phyloP scores from a whole-genome alignment of 345 rosid genomes.

The Populus pruinosa region DNA sequence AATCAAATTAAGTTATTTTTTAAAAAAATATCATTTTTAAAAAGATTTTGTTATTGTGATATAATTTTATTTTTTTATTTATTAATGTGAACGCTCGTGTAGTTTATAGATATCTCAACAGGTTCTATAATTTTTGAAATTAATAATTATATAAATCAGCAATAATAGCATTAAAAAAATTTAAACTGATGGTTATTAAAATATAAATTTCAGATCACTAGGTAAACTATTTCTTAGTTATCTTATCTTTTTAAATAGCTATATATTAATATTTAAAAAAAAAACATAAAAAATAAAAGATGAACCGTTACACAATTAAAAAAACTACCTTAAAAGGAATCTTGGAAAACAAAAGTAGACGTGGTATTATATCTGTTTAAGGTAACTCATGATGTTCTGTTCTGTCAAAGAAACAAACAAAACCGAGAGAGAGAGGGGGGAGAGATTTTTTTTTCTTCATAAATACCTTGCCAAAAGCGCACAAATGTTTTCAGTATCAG shows the following conservation, averaged over 20 bases:
- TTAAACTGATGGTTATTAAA: too few species aligned
- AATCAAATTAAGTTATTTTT: too few species aligned
- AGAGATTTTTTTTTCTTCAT: neutral
- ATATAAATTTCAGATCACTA: too few species aligned
- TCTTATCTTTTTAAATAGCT: too few species aligned
- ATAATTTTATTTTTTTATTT: too few species aligned
- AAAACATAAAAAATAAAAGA: too few species aligned
- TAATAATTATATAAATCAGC: too few species aligned
- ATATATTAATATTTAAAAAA: too few species aligned
- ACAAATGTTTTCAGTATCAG: neutral
- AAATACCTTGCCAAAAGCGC: neutral
- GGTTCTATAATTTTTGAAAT: accelerated
- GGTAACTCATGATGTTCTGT: neutral
- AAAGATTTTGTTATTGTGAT: too few species aligned
- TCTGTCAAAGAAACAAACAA: neutral
- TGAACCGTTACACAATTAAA: too few species aligned
- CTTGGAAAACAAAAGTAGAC: neutral
- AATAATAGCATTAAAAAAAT: accelerated
- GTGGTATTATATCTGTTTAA: neutral
- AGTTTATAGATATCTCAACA: accelerated
- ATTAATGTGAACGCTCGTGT: accelerated
- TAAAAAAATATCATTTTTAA: too few species aligned
- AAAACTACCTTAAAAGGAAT: neutral
- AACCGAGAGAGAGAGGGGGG: neutral
- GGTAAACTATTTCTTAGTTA: too few species aligned